phyloP scores from a whole-genome alignment of 1,284 basidiomycete species.

The Sporisorium iseilematis-ciliati region DNA sequence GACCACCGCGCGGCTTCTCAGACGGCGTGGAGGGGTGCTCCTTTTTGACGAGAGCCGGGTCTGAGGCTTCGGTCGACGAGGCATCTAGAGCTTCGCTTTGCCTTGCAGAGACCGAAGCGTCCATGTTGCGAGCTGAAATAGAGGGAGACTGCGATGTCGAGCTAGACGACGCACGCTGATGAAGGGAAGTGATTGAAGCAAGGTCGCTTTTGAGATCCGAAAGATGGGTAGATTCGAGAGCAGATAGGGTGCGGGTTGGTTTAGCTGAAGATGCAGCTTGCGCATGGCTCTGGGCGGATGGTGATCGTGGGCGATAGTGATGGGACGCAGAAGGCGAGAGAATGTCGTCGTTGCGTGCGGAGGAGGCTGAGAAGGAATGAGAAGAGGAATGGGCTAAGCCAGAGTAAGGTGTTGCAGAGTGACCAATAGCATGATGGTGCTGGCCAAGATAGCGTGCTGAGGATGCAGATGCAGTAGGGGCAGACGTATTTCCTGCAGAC shows the following conservation, averaged over 20 bases:
- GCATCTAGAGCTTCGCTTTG: constrained; percentile 1
- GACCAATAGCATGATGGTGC: constrained; percentile 20
- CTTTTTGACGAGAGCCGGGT: constrained; percentile 12
- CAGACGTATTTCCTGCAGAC: constrained; percentile 4
- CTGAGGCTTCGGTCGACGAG: constrained; percentile 6
- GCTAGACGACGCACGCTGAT: constrained; percentile 27
- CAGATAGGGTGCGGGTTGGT: constrained; percentile 9
- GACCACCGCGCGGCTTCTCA: constrained; percentile 53
- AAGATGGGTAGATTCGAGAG: constrained; percentile 15
- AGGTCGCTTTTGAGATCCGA: constrained; percentile 30
- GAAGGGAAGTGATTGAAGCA: constrained; percentile 26
- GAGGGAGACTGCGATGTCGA: constrained; percentile 12
- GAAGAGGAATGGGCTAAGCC: constrained; percentile 27
- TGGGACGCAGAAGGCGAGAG: constrained; percentile 17
- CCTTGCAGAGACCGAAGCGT: neutral
- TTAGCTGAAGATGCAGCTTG: constrained; percentile 13
- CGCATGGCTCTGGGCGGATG: constrained; percentile 6
- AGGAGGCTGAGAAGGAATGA: constrained; percentile 8
- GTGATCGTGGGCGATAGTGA: constrained; percentile 24
- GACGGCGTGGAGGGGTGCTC: constrained; percentile 20
- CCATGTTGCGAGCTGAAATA: constrained; percentile 11
- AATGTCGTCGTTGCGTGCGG: constrained; percentile 10
- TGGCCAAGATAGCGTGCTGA: constrained; percentile 24
- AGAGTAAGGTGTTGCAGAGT: constrained; percentile 15
- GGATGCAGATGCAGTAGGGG: neutral